Evolutionary conservation across 2,329 filamentous ascomycete species (phyloP).

Genomic region (Emergomyces pasteurianus): DNA sequence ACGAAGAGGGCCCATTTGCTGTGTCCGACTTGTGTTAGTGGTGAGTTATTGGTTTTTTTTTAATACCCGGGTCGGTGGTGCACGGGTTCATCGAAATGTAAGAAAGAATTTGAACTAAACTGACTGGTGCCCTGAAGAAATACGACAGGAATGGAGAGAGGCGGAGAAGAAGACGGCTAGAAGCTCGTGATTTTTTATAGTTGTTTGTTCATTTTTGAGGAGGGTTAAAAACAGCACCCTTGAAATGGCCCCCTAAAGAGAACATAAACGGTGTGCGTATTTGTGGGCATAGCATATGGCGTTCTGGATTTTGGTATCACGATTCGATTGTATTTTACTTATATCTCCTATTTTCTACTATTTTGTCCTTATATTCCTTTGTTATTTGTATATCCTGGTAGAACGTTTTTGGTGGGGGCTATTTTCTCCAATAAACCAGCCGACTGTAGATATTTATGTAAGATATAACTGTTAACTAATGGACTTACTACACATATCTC

Average conservation of each 20-base stretch:
- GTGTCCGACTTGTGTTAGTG: conserved; percentile 74
- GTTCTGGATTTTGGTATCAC: conserved; percentile 4
- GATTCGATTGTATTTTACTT: not conserved
- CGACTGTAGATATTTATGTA: not conserved
- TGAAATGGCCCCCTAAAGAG: not conserved
- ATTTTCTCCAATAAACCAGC: not conserved
- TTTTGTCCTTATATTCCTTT: not conserved
- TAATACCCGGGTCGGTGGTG: too few relatives aligned
- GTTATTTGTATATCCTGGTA: not conserved
- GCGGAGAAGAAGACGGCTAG: conserved; percentile 16
- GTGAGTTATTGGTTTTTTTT: conserved; percentile 41
- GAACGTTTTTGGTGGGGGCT: too few relatives aligned
- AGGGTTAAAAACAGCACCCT: not conserved
- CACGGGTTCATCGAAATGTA: too few relatives aligned
- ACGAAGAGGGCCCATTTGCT: conserved; percentile 79
- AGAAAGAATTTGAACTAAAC: too few relatives aligned
- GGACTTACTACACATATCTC: not conserved
- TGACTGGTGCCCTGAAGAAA: conserved; percentile 26
- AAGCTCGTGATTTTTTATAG: not conserved
- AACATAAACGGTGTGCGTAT: not conserved
- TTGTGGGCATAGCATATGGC: conserved; percentile 8
- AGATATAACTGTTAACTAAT: not conserved
- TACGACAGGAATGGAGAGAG: conserved; percentile 35
- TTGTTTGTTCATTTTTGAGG: too few relatives aligned
- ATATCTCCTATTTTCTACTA: not conserved